phyloP scores from a whole-genome alignment of 306 rosid species.

The Bauhinia variegata region DNA sequence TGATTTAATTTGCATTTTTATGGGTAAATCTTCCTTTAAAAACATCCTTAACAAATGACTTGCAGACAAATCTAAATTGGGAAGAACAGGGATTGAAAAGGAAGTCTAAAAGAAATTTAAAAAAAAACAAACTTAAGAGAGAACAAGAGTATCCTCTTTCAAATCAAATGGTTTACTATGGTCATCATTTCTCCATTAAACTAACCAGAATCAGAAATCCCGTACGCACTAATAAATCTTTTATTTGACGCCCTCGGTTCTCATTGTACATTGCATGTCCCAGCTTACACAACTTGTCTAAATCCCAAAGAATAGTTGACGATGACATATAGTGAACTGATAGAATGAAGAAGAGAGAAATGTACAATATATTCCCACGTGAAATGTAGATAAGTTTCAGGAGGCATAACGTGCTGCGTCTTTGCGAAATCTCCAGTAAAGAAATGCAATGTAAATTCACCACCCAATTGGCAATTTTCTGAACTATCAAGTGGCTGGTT shows the following conservation, averaged over 20 bases:
- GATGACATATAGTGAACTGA: conserved; percentile 54
- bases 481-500: conserved; percentile 53
- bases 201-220: conserved; percentile 28
- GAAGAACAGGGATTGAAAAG: no score
- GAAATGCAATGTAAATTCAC: conserved; percentile 32
- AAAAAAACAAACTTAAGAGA: conserved; percentile 4
- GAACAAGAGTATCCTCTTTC: conserved; percentile 1
- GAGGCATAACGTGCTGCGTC: conserved; percentile 30
- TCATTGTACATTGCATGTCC: conserved; percentile 30
- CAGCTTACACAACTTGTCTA: conserved; percentile 51
- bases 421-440: conserved; percentile 33
- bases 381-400: conserved; percentile 41
- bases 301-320: conserved; percentile 47
- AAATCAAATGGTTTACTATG: conserved; percentile 13
- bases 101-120: background rate
- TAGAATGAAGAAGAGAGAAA: conserved; percentile 39
- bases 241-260: conserved; percentile 32
- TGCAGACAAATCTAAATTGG: no score
- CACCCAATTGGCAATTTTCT: conserved; percentile 35
- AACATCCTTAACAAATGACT: no score
- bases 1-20: no score
- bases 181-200: background rate
- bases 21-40: no score
- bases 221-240: background rate
- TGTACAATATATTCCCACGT: conserved; percentile 42